Evolutionary conservation across 2,329 filamentous ascomycete species (phyloP), one percentile per base, ranked within the genome.

Genomic region (Aspergillus quadricinctus): DNA sequence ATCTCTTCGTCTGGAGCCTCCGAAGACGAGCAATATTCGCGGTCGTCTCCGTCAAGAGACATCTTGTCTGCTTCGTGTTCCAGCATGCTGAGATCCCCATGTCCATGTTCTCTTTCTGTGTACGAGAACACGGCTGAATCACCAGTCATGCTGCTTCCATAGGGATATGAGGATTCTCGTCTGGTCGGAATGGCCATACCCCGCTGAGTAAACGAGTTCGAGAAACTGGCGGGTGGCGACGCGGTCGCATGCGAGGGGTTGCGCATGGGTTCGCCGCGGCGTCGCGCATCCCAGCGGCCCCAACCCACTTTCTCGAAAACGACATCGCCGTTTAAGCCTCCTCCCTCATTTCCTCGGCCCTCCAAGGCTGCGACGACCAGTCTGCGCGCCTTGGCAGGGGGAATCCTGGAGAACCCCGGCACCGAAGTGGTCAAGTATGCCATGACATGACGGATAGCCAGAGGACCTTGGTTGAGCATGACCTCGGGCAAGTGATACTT

Each of bases 371-470:
- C 89, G n/a, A 97, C 93, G 4, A 97, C 92, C 57, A 97, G 79
- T 72, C 93, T 85, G 66, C 94, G 85, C 48, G 94, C 92, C 79
- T 96, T 96, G 57, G 90, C 88, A 54, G 91, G 90, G 27, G 91
- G 88, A 54, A 97, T 94, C 53, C 87, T 85, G 41, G 90, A 90
- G 72, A 96, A 97, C 59, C 93, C 94, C 27, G 94, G 93, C 10
- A 99, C 90, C 14, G 90, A 90, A 50, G 92, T 92, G 40, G 92
- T 96, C 68, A 99, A 81, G 75, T 96, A 93, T 62, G 90, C 90
- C 84, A 96, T 96, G 71, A 99, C 88, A 76, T 97, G 89, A 66
- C 93, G 89, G 73, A 99, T 97, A 52, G 94, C 92, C 74, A 96
- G 78, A 50, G 94, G 92, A 25, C 93, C 94, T 70, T 97, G 89